A percentile compares a stretch with the other conserved stretches of the same genome.
Evolutionary conservation across 2,329 filamentous ascomycete genomes (phyloP).

Genomic region (Beauveria brongniartii): DNA sequence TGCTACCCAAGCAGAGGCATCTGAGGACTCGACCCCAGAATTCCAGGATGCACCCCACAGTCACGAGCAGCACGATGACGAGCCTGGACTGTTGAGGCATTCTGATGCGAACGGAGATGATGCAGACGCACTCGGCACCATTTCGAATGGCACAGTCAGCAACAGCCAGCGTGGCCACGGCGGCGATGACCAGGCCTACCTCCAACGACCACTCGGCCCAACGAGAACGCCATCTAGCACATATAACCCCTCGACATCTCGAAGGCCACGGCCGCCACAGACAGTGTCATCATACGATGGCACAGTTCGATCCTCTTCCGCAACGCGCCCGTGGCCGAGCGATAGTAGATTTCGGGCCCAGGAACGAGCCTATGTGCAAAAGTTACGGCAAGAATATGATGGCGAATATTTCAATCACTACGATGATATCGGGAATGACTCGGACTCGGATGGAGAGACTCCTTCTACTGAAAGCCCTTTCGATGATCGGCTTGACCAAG

Average conservation of each 20-base stretch:
- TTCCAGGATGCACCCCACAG: constrained; percentile 33
- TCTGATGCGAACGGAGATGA: constrained; percentile 26
- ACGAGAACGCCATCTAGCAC: constrained; percentile 70
- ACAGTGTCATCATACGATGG: constrained; percentile 35
- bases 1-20: constrained; percentile 4
- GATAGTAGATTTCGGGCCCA: constrained; percentile 47
- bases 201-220: constrained; percentile 60
- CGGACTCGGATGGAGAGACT: constrained; percentile 85
- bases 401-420: constrained; percentile 67
- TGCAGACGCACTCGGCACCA: constrained; percentile 21
- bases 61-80: constrained; percentile 41
- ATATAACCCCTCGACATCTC: constrained; percentile 61
- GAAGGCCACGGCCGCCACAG: constrained; percentile 36
- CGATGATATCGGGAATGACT: constrained; percentile 57
- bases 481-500: constrained; percentile 83
- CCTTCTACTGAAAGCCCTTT: constrained; percentile 76
- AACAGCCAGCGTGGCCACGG: constrained; percentile 32
- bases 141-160: constrained; percentile 32
- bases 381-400: constrained; percentile 66
- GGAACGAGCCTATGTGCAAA: constrained; percentile 90
- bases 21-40: constrained; percentile 17
- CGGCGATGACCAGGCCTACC: constrained; percentile 24
- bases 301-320: constrained; percentile 41
- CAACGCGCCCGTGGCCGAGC: constrained; percentile 40
- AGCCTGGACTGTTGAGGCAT: constrained; percentile 37